Evolutionary conservation across 371 early-diverging fungal species (phyloP).

Genomic region (Mortierella sp.): DNA sequence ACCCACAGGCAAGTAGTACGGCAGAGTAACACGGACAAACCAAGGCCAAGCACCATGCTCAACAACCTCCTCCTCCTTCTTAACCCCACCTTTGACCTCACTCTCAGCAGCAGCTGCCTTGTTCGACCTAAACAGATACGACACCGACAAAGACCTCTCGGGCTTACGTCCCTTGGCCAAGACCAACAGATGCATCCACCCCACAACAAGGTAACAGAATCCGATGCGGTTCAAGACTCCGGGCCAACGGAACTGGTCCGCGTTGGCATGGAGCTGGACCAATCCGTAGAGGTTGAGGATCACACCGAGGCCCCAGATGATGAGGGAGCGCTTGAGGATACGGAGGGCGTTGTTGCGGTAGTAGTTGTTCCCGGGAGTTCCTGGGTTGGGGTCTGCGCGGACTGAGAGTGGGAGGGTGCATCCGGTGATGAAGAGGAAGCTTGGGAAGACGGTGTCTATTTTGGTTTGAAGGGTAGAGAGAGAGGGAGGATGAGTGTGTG

Average conservation of each 20-base stretch:
- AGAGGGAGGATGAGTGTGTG: neutral
- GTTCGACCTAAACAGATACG: conserved; percentile 12
- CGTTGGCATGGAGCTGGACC: conserved; percentile 21
- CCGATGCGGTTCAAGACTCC: conserved; percentile 61
- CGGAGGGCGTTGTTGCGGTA: conserved; percentile 37
- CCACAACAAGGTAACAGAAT: conserved; percentile 55
- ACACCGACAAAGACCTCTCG: conserved; percentile 22
- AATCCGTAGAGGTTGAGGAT: conserved; percentile 56
- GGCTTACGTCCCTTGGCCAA: conserved; percentile 21
- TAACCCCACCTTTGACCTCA: neutral
- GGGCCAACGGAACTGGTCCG: conserved; percentile 48
- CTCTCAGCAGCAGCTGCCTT: neutral
- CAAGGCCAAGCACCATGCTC: conserved; percentile 33
- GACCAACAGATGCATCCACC: conserved; percentile 47
- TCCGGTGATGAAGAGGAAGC: conserved; percentile 64
- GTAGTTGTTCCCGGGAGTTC: conserved; percentile 9
- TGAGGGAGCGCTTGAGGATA: conserved; percentile 52
- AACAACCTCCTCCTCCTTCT: conserved; percentile 16
- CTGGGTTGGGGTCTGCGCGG: conserved; percentile 29
- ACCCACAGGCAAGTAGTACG: conserved; percentile 38
- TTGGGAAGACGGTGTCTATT: conserved; percentile 64
- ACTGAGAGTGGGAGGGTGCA: conserved; percentile 63
- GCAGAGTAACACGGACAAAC: conserved; percentile 41
- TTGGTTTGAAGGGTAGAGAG: neutral
- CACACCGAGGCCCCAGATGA: conserved; percentile 59